Conservation (phyloP, 768 basidiomycete species). For the Asterophora lycoperdoides region DNA sequence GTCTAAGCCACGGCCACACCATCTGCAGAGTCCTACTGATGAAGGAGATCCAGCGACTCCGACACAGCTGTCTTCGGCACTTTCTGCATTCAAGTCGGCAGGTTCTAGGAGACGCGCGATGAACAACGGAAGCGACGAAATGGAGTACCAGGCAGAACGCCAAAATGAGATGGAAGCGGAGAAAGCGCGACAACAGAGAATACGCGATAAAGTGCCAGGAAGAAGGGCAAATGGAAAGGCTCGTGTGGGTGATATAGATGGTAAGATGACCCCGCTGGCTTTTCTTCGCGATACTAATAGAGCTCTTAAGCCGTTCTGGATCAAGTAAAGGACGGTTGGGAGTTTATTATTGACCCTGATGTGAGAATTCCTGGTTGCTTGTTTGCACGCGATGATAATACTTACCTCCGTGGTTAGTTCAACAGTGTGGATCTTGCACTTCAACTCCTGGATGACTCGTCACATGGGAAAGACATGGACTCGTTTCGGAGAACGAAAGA, state of each 20-base stretch:
- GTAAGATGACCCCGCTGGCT: slow-evolving; percentile 36
- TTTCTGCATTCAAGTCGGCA: slow-evolving; percentile 70
- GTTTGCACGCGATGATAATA: slow-evolving; percentile 3
- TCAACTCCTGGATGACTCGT: slow-evolving; percentile 76
- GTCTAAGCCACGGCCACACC: slow-evolving; percentile 25
- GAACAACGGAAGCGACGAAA: slow-evolving; percentile 48
- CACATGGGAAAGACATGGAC: slow-evolving; percentile 66
- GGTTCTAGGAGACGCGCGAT: slow-evolving; percentile 54
- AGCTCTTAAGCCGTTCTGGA: slow-evolving; percentile 64
- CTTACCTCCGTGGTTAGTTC: slow-evolving; percentile 48
- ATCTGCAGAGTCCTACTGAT: slow-evolving; percentile 30
- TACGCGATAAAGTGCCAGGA: slow-evolving; percentile 63
- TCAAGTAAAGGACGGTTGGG: slow-evolving; percentile 87
- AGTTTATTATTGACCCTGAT: slow-evolving; percentile 78
- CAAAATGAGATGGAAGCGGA: slow-evolving; percentile 61
- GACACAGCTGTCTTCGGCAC: slow-evolving; percentile 46
- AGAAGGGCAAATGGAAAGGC: slow-evolving; percentile 48
- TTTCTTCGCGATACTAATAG: slow-evolving; percentile 1
- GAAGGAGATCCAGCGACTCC: slow-evolving; percentile 38
- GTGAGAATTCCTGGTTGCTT: slow-evolving; percentile 36
- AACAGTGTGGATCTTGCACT: slow-evolving; percentile 93
- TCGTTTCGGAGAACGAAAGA: slow-evolving; percentile 76
- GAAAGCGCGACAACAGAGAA: slow-evolving; percentile 61
- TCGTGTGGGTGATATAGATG: slow-evolving; percentile 81
- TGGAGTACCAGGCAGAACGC: slow-evolving; percentile 53